These are phyloP conservation scores for Mycotypha africana DNA, from an alignment of 371 early-diverging fungal genomes.

Conservation along the genomic window DNA sequence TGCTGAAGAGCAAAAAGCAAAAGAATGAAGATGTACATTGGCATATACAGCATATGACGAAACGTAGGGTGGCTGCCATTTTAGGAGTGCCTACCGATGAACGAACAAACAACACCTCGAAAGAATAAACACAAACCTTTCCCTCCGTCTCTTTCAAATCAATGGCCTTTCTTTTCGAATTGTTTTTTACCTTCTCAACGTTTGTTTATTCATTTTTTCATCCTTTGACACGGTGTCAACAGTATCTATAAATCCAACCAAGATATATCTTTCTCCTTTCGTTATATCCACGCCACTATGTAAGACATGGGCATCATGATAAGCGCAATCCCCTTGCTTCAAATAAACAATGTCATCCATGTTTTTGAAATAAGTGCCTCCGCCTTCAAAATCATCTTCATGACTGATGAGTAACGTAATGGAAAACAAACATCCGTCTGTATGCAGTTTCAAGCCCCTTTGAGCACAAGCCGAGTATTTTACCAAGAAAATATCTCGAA, in stretches of 20 bases:
- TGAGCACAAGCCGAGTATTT: conserved; percentile 45
- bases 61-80: conserved; percentile 6
- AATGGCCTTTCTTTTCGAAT: no score
- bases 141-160: no score
- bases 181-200: no score
- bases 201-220: no score
- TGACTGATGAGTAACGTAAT: conserved; percentile 51
- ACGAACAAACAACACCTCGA: no score
- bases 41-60: conserved; percentile 7
- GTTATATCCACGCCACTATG: conserved; percentile 48
- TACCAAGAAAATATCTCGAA: conserved; percentile 55
- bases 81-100: no score
- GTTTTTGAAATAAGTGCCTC: conserved; percentile 48
- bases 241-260: conserved; percentile 59
- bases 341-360: conserved; percentile 23
- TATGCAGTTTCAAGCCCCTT: conserved; percentile 39
- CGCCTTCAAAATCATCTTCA: conserved; percentile 51
- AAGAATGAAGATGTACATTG: conserved; percentile 23
- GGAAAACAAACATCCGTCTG: conserved; percentile 58
- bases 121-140: no score
- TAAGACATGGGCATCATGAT: conserved; percentile 45
- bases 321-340: conserved; percentile 45
- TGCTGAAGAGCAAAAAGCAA: conserved; percentile 15
- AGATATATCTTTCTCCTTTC: conserved; percentile 36
- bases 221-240: conserved; percentile 36